phyloP scores from a whole-genome alignment of 768 basidiomycete genomes.

The Tricholoma bakamatsutake region DNA sequence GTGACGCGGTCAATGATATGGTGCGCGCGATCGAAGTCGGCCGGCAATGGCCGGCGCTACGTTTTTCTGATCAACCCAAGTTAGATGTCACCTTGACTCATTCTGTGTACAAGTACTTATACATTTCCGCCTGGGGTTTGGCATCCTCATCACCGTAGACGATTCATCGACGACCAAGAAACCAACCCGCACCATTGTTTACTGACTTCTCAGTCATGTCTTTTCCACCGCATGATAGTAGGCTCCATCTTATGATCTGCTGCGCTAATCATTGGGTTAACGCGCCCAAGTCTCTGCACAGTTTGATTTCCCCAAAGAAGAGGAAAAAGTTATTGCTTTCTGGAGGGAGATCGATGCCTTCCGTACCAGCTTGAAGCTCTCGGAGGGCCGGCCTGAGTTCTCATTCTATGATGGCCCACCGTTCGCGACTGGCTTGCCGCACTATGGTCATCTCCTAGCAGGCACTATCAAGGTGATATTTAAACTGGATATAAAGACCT shows the following conservation, averaged over 20 bases:
- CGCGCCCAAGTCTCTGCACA: constrained; percentile 52
- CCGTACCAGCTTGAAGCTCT: constrained; percentile 87
- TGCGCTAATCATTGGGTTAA: constrained; percentile 5
- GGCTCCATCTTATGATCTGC: constrained; percentile 20
- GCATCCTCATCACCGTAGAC: background rate
- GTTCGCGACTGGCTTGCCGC: constrained; percentile 94
- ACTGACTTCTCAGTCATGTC: constrained; percentile 37
- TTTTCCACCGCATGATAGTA: constrained; percentile 69
- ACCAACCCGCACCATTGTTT: background rate
- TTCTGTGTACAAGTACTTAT: no score
- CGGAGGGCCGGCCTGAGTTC: constrained; percentile 84
- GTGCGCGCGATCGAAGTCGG: background rate
- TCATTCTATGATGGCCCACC: constrained; percentile 98
- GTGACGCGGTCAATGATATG: no score
- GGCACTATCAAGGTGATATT: constrained; percentile 80
- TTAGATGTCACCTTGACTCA: constrained; percentile 1
- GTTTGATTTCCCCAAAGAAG: constrained; percentile 85
- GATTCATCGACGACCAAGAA: background rate
- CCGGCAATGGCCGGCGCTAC: constrained; percentile 15
- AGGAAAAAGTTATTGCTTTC: constrained; percentile 83
- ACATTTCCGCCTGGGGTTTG: background rate
- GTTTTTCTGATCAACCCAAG: background rate
- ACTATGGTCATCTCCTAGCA: constrained; percentile 91
- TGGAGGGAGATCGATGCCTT: constrained; percentile 99
- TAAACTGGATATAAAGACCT: background rate